A percentile compares a stretch with the other conserved stretches of the same genome.
phyloP scores from a whole-genome alignment of 371 early-diverging fungal genomes.

The Mucor racemosus region DNA sequence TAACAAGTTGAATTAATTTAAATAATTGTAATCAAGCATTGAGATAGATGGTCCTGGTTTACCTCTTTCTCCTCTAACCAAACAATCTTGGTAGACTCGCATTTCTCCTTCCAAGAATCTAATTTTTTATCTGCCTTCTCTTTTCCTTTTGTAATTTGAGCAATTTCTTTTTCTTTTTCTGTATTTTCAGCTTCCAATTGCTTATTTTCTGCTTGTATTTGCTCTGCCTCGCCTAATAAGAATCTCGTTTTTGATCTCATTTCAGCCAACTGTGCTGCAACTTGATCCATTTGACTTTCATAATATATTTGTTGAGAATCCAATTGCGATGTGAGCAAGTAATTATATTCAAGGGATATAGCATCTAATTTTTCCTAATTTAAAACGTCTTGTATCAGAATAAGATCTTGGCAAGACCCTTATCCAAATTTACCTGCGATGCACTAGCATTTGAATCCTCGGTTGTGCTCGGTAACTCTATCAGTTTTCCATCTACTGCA shows the following conservation, averaged over 20 bases:
- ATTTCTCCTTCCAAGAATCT: conserved; percentile 32
- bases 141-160: conserved; percentile 21
- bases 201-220: conserved; percentile 14
- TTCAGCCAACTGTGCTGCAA: conserved; percentile 48
- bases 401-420: neutral
- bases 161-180: conserved; percentile 1
- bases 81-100: conserved; percentile 13
- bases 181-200: conserved; percentile 12
- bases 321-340: conserved; percentile 78
- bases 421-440: conserved; percentile 19
- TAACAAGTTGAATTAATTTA: neutral
- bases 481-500: conserved; percentile 86
- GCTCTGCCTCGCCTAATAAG: conserved; percentile 7
- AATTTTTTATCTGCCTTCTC: conserved; percentile 26
- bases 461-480: conserved; percentile 75
- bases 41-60: neutral
- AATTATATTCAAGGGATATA: conserved; percentile 79
- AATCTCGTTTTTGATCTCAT: conserved; percentile 28
- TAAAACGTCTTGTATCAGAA: neutral
- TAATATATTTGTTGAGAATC: conserved; percentile 87
- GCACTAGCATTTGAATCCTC: neutral
- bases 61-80: conserved; percentile 39
- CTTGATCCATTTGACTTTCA: conserved; percentile 70
- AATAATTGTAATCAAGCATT: neutral
- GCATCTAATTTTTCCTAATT: conserved; percentile 75